A percentile compares a stretch with the other conserved stretches of the same genome.
Evolutionary conservation across 2,329 filamentous ascomycete genomes (phyloP).

Genomic region (Alternaria rosae): DNA sequence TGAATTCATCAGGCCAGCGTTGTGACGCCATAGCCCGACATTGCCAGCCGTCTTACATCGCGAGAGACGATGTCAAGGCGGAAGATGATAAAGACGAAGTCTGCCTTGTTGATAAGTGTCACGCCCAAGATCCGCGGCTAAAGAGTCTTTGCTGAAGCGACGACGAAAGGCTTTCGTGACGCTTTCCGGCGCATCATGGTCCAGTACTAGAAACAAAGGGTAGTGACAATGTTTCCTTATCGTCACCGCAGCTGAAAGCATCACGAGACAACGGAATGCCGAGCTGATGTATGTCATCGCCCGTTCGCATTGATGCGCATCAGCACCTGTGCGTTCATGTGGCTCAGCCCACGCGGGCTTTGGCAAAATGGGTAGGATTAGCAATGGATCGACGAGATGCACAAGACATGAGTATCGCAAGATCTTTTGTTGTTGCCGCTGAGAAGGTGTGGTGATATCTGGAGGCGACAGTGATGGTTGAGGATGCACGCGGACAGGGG

Average conservation of each 20-base stretch:
- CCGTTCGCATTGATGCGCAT: not conserved
- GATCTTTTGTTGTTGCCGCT: not conserved
- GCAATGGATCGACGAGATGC: not conserved
- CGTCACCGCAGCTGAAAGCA: not conserved
- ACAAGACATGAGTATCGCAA: too few relatives aligned
- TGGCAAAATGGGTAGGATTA: not conserved
- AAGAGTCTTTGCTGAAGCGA: not conserved
- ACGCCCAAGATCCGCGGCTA: not conserved
- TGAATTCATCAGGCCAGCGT: not conserved
- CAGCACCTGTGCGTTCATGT: not conserved
- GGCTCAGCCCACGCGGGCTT: not conserved
- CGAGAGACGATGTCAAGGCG: not conserved
- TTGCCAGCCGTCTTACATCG: not conserved
- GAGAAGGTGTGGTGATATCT: not conserved
- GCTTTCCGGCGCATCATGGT: not conserved
- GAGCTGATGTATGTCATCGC: not conserved
- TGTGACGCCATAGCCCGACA: not conserved
- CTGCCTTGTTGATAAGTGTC: not conserved
- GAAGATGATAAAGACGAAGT: not conserved
- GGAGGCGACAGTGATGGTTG: slow-evolving; percentile 2
- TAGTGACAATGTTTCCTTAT: not conserved
- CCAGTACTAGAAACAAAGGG: not conserved
- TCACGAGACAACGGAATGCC: not conserved
- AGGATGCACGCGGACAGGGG: not conserved
- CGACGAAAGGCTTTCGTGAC: not conserved